Percentiles rank a stretch among this genome's conserved stretches.
phyloP scores from a whole-genome alignment of 1,284 basidiomycete genomes.

The Ganoderma sp. region DNA sequence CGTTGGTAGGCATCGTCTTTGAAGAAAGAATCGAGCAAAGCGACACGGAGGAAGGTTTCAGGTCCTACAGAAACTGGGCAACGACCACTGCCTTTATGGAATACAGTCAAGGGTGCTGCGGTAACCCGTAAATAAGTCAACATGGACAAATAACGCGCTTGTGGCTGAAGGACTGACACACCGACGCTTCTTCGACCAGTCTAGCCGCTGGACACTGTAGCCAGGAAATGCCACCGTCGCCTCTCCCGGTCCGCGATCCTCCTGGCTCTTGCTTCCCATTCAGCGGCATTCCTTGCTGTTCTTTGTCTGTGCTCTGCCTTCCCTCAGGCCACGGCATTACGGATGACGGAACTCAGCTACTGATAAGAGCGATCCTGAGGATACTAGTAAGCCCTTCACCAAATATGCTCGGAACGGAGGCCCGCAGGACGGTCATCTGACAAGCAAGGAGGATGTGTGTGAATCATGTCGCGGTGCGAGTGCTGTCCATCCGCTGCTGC shows the following conservation, averaged over 20 bases:
- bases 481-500: not conserved
- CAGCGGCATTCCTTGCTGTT: not conserved
- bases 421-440: conserved; percentile 13
- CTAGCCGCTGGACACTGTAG: too few relatives aligned
- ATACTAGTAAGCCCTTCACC: not conserved
- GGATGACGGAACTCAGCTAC: not conserved
- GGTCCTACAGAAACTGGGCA: not conserved
- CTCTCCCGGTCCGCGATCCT: not conserved
- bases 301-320: not conserved
- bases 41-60: not conserved
- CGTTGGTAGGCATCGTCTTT: conserved; percentile 20
- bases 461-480: not conserved
- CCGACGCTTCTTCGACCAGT: not conserved
- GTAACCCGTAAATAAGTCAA: conserved; percentile 8
- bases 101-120: not conserved
- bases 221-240: too few relatives aligned
- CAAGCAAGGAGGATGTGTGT: not conserved
- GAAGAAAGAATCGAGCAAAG: not conserved
- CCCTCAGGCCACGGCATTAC: conserved; percentile 5
- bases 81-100: not conserved
- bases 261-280: not conserved
- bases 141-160: conserved; percentile 18
- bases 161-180: conserved; percentile 9
- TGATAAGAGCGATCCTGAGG: not conserved
- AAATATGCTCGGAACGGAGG: not conserved